Evolutionary conservation across 768 basidiomycete genomes (phyloP), one percentile per base, ranked within the genome.

Genomic region (Clitopilus passeckerianus): DNA sequence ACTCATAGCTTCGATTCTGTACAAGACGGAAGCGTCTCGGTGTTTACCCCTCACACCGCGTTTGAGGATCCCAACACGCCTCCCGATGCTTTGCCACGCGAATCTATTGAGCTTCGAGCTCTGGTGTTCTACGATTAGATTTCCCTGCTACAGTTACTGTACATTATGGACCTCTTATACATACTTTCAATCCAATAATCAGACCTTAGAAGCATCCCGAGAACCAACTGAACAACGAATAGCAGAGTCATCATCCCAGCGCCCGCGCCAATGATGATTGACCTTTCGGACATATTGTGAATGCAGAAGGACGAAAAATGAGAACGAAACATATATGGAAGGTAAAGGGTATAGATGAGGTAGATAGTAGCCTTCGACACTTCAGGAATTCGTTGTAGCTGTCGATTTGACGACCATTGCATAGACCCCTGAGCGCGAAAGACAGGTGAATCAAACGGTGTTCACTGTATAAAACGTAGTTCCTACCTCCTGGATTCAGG

Each of bases 401-500:
- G 37, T 41, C 10, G 15, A 14, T 41, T 41, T 41, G 37, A 41
- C 10, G n/a, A 41, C 37, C 37, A 41, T 41, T 14, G 37, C 37
- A 9, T 41, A 41, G 37, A 41, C n/a, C 3, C 37, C 37, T 41
- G n/a, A 15, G 10, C 2, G n/a, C n/a, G 10, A 14, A 30, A 30
- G 27, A 2, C 37, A 12, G 37, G n/a, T 41, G 3, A 18, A 41
- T n/a, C 15, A 41, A 5, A 41, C n/a, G n/a, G 2, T 3, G 3
- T 15, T 15, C 3, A 9, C 37, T 5, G n/a, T 15, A 56, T 18
- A 56, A 57, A 58, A 53, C 30, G 50, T 53, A 15, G 18, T 53
- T 70, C 80, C 64, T 54, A 82, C 89, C 89, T 75, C 89, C 89
- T 5, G 86, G 88, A 0, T 83, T 80, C 18, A 90, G 69, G 5